Evolutionary conservation across 192 early-diverging fungal genomes (phyloP), one percentile per base, ranked within the genome.

Genomic region (Allomyces macrogynus): DNA sequence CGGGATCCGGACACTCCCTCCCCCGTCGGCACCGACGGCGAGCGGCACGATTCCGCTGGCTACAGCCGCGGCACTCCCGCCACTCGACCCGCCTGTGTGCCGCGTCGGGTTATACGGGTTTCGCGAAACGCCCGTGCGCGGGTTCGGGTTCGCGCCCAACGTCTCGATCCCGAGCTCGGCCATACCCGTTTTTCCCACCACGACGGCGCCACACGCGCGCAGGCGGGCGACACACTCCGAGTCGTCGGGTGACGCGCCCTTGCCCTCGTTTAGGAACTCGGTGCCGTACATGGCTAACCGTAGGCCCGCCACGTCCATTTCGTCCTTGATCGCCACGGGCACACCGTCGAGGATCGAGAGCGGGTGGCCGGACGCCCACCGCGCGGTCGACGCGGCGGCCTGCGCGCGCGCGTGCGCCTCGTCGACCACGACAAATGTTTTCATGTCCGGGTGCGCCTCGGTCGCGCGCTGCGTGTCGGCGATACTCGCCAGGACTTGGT

Each of bases 11-110:
- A 62, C 27, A 14, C 18, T n/a, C 62, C 62, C 62, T 0, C 24
- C 62, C 12, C 62, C 62, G 62, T 62, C 62, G 11, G 62, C 24
- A 22, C 62, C 62, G 4, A 32, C 62, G 22, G 62, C 24, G 62
- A 62, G 12, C 18, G 62, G 62, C 62, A 62, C 62, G 14, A 62
- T 14, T 10, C 62, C 62, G 14, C 23, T 2, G 10, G 62, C 62
- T 1, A 62, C 62, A 8, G 62, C 62, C 9, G 27, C 62, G 7
- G 18, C 62, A 14, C 18, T 22, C 3, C 62, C 62, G 14, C 24
- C 62, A 62, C 24, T 26, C 23, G 62, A 62, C 62, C 62, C 62
- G 24, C 62, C 62, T 23, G 62, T 62, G 8, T 26, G 24, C 24
- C 27, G 62, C 14, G 3, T 8, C 62, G 62, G 24, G 24, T 62